Percentiles rank a stretch among this genome's conserved stretches.
These are phyloP conservation scores for Phytophthora uliginosa DNA, from an alignment of 352 stramenopile species.

Conservation along the genomic window DNA sequence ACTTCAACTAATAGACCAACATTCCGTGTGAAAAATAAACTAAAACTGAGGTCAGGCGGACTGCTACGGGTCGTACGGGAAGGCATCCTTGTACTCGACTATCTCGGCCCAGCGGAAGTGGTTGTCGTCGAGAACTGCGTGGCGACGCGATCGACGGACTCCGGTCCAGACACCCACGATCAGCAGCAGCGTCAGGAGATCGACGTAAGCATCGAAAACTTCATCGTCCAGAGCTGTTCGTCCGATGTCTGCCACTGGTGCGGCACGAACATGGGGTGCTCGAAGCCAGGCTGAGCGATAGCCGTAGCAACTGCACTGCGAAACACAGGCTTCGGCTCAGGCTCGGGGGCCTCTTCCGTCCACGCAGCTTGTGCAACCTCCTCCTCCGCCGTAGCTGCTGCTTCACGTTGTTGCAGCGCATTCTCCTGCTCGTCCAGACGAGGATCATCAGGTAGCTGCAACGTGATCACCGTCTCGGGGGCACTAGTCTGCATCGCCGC, in stretches of 20 bases:
- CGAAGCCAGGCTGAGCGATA: conserved; percentile 15
- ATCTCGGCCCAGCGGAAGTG: conserved; percentile 37
- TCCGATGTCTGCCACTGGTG: conserved; percentile 27
- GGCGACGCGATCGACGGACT: conserved; percentile 31
- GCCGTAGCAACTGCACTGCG: conserved; percentile 18
- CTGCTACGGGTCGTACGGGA: conserved; percentile 27
- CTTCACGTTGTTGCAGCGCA: not conserved
- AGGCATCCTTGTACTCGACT: conserved; percentile 44
- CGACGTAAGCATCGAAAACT: conserved; percentile 37
- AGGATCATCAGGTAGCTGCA: conserved; percentile 3
- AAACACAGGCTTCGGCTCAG: conserved; percentile 16
- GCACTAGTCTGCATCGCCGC: not conserved
- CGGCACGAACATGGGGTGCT: conserved; percentile 23
- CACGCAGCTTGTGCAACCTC: not conserved
- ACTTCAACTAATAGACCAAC: conserved; percentile 17
- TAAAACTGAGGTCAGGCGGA: not conserved
- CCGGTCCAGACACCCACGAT: conserved; percentile 34
- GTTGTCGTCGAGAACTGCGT: conserved; percentile 20
- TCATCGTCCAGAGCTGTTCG: conserved; percentile 38
- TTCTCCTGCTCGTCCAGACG: conserved; percentile 16
- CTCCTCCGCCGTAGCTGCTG: not conserved
- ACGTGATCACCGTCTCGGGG: not conserved
- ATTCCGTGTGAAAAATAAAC: not conserved
- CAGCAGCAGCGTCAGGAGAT: conserved; percentile 33
- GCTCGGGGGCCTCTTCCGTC: not conserved